Evolutionary conservation across 805 yeast genomes (phyloP), one percentile per base, ranked within the genome.

Genomic region (Dipodascopsis uninucleata): DNA sequence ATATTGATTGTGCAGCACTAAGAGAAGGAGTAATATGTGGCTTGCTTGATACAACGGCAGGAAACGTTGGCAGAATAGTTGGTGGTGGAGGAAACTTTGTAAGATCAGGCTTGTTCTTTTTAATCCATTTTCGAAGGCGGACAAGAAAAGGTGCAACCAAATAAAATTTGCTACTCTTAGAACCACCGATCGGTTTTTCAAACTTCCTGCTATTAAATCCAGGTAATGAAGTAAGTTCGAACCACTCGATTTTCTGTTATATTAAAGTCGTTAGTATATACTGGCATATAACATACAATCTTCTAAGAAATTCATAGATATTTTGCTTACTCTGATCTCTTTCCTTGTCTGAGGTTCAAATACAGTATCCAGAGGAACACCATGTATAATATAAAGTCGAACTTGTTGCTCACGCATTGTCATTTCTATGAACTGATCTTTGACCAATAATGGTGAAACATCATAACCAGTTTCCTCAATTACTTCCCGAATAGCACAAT

Each of bases 381-480:
- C 83, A 34, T 75, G 76, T 21, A 85, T 78, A 41, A 90, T 68
- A 63, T 77, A 93, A 18, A 93, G 84, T 58, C 87, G 81, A 64
- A 85, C 84, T 64, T 86, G 86, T 64, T 93, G 90, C 5, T 93
- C 95, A 39, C 71, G 69, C 20, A 86, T 76, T 3, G 86, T 84
- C 61, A 95, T 75, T 61, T 90, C 97, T 40, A 88, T 74, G 53
- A 75, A 85, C 47, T 83, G 86, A 28, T 80, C 75, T 48, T 81
- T 83, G 51, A 78, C 76, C 33, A 89, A 71, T 52, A 74, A 76
- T 14, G 78, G 79, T 1, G 81, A 65, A 39, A 86, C 81, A 63
- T 93, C 94, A 59, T 82, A 89, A 0, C 97, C 96, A 12, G 89
- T 90, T 65, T 93, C 99, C 66, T 93, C 99, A 51, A 75, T 75